Evolutionary conservation across 495 filamentous ascomycete species (phyloP), one percentile per base, ranked within the genome.

Genomic region (Neurospora intermedia): DNA sequence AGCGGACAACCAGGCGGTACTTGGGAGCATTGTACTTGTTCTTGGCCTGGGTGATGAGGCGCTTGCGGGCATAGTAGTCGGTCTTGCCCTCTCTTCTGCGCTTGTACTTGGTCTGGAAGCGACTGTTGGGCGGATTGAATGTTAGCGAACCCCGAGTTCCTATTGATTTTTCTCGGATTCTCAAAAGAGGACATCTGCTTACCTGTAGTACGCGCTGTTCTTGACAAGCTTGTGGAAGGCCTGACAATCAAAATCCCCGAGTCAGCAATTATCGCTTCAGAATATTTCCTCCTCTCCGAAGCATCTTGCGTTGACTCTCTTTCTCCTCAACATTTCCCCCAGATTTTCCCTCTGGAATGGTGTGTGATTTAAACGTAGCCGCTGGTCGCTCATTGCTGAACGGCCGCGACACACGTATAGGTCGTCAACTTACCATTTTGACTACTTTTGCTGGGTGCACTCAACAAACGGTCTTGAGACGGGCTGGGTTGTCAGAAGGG

Each of bases 11-110:
- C 82, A 99, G 92, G 82, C 96, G 92, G 91, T 99, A 98, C 89
- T 99, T 99, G 83, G 96, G 95, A 69, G 95, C 92, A 85, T 94
- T 96, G 92, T 98, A 99, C 90, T 98, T 98, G 93, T 98, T 98
- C 94, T 98, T 99, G 85, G 96, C 96, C 89, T 99, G 96, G 86
- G 93, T 94, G 90, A 97, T 96, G 85, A 99, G 88, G 81, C 96
- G 92, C 91, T 98, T 97, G 87, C 96, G 96, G 82, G 96, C 96
- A 84, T 97, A 98, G 93, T 99, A 99, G 83, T 99, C 96, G 86
- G 96, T 99, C 92, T 98, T 99, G 83, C 96, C 96, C 84, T 90
- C 83, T 76, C 96, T 91, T 83, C 96, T 91, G 84, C 96, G 94
- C 87, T 93, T 95, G 92, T 98, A 99, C 91, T 99, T 99, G 84